phyloP scores from a whole-genome alignment of 1,284 basidiomycete species.

The Fomitiporia mediterranea region DNA sequence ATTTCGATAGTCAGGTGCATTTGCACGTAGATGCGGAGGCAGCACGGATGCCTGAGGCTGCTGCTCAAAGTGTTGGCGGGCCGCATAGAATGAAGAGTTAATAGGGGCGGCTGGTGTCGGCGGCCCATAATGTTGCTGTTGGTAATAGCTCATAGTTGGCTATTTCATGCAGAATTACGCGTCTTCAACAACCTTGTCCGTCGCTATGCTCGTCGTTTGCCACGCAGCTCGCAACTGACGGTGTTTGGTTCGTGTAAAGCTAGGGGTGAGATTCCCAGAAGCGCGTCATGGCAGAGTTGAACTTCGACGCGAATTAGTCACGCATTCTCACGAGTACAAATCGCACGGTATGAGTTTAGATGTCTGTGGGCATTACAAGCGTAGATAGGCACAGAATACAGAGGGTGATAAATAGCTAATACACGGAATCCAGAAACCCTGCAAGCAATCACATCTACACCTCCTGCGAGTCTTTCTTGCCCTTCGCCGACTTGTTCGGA shows the following conservation, averaged over 20 bases:
- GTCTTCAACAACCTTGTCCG: background rate
- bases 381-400: conserved; percentile 8
- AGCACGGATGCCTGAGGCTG: background rate
- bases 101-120: conserved; percentile 4
- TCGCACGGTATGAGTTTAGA: background rate
- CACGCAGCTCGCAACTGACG: background rate
- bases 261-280: background rate
- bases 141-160: conserved; percentile 16
- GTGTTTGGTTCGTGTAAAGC: background rate
- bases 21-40: conserved; percentile 8
- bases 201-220: background rate
- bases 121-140: conserved; percentile 10
- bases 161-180: background rate
- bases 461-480: conserved; percentile 23
- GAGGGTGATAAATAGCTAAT: conserved; percentile 2
- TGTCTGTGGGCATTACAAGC: background rate
- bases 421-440: conserved; percentile 1
- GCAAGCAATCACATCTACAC: conserved; percentile 16
- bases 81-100: conserved; percentile 13
- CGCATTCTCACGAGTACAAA: background rate
- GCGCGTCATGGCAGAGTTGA: background rate
- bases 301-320: background rate
- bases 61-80: conserved; percentile 16
- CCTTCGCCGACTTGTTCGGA: conserved; percentile 37
- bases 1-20: background rate